A percentile compares a stretch with the other conserved stretches of the same genome.
phyloP scores from a whole-genome alignment of 1,139 yeast species.

The Taphrina communis region DNA sequence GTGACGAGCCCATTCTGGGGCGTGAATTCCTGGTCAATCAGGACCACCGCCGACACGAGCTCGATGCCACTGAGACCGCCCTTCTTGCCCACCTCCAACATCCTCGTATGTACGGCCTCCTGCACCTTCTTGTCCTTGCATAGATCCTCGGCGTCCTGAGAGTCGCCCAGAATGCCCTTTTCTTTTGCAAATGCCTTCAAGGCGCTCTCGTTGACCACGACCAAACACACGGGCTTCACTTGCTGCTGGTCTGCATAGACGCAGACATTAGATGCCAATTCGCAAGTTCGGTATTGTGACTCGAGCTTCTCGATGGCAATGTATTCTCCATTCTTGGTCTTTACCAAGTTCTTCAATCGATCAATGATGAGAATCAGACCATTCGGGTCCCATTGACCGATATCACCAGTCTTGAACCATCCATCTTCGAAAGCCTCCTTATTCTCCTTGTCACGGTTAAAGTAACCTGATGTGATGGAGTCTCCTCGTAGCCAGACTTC shows the following conservation, averaged over 20 bases:
- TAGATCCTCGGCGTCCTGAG: constrained; percentile 61
- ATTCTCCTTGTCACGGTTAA: constrained; percentile 82
- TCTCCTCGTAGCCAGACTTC: constrained; percentile 83
- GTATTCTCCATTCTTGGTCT: constrained; percentile 96
- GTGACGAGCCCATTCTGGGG: constrained; percentile 94
- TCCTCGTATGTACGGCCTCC: constrained; percentile 62
- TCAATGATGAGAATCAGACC: constrained; percentile 87
- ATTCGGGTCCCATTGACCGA: constrained; percentile 85
- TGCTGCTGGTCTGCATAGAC: constrained; percentile 86
- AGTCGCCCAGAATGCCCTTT: constrained; percentile 58
- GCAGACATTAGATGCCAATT: constrained; percentile 78
- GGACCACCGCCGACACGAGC: constrained; percentile 74
- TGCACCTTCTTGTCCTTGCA: constrained; percentile 65
- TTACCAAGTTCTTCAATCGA: constrained; percentile 94
- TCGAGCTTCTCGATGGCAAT: constrained; percentile 79
- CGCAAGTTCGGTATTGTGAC: constrained; percentile 76
- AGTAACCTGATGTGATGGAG: constrained; percentile 76
- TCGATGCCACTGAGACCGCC: constrained; percentile 89
- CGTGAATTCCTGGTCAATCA: constrained; percentile 94
- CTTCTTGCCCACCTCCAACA: constrained; percentile 74
- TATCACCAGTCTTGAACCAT: constrained; percentile 98
- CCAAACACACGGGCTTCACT: constrained; percentile 90
- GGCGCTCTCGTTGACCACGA: constrained; percentile 76
- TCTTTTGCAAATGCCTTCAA: constrained; percentile 66
- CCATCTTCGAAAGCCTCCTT: constrained; percentile 77